Evolutionary conservation across 2,329 filamentous ascomycete genomes (phyloP).

Genomic region (Talaromyces funiculosus): DNA sequence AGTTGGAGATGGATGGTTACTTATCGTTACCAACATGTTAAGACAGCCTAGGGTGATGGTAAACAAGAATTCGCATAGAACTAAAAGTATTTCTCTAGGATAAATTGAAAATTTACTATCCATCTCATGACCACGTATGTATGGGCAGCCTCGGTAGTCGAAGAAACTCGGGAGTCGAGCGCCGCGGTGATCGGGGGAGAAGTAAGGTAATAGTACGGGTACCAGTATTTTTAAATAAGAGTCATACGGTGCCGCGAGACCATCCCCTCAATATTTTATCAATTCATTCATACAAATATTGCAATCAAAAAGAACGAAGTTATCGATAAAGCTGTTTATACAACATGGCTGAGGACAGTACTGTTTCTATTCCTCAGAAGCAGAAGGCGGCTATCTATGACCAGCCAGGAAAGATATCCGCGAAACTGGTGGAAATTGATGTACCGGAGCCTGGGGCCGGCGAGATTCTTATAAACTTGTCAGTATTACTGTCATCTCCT

Average conservation of each 20-base stretch:
- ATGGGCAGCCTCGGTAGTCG: background rate
- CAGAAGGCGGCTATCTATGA: conserved; percentile 62
- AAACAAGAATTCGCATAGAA: background rate
- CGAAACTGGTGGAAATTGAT: conserved; percentile 58
- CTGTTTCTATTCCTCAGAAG: conserved; percentile 47
- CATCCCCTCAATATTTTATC: too few species aligned
- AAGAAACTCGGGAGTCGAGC: background rate
- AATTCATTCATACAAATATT: background rate
- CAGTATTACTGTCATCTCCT: too few species aligned
- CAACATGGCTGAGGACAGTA: conserved; percentile 25
- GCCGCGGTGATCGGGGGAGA: background rate
- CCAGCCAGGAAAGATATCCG: conserved; percentile 59
- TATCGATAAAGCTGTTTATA: background rate
- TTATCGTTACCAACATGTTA: background rate
- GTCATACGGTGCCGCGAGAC: background rate
- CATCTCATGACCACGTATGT: background rate
- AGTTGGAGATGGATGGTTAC: background rate
- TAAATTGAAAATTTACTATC: background rate
- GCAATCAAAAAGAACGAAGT: background rate
- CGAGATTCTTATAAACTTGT: conserved; percentile 59
- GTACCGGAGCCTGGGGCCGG: conserved; percentile 59
- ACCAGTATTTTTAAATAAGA: background rate
- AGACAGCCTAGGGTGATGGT: background rate
- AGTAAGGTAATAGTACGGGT: background rate
- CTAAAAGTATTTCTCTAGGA: background rate